These are phyloP conservation scores for Penicillium pulvis DNA, from an alignment of 495 filamentous ascomycete genomes.

Conservation along the genomic window DNA sequence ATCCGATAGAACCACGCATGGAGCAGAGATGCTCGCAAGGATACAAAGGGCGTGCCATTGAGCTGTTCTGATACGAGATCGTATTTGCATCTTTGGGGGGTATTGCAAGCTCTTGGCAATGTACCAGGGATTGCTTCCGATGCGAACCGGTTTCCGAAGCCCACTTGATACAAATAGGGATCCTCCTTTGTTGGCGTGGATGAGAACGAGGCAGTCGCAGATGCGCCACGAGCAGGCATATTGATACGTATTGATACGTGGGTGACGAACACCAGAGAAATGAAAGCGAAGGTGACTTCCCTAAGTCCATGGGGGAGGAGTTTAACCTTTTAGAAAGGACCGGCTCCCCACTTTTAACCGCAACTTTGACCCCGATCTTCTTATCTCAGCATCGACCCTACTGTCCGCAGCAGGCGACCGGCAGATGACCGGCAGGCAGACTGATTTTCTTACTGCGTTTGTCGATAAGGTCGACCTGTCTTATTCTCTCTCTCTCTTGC, in stretches of 20 bases:
- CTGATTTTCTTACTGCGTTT: neutral
- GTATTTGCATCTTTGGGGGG: constrained; percentile 1
- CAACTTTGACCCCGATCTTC: neutral
- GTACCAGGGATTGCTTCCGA: constrained; percentile 9
- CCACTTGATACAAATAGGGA: constrained; percentile 5
- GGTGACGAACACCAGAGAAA: neutral
- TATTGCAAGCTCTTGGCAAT: constrained; percentile 4
- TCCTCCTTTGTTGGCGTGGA: neutral
- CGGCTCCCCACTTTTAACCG: neutral
- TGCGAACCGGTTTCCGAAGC: constrained; percentile 3
- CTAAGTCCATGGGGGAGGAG: neutral
- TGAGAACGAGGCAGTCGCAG: neutral
- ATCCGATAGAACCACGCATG: constrained; percentile 1
- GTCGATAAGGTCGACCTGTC: neutral
- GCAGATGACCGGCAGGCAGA: neutral
- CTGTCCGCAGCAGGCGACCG: no score
- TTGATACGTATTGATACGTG: neutral
- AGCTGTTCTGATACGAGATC: constrained; percentile 1
- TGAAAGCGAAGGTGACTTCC: neutral
- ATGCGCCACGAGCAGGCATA: neutral
- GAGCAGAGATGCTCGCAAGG: constrained; percentile 1
- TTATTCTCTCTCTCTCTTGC: neutral
- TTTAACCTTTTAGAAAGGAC: neutral
- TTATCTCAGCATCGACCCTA: no score
- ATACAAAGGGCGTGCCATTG: constrained; percentile 3